Evolutionary conservation across 2,329 filamentous ascomycete genomes (phyloP), one percentile per base, ranked within the genome.

Genomic region (Exophiala sp.): DNA sequence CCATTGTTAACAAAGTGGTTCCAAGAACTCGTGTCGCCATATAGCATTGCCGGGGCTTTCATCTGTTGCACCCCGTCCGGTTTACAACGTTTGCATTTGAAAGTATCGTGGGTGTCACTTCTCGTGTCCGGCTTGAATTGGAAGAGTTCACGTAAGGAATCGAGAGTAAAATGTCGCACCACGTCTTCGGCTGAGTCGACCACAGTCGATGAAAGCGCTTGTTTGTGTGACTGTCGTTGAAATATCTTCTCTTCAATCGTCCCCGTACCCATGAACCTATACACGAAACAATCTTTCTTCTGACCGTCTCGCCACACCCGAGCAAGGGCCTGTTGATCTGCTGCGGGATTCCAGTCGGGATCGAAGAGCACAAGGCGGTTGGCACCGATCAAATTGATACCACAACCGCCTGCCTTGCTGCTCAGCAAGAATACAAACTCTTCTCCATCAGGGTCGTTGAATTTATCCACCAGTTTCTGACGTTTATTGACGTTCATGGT

Each of bases 231-330:
- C 65, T 98, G 93, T 8, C 94, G 85, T 68, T 98, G 93, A 72
- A 98, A 98, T 60, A 98, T 96, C 72, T 98, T 98, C 69, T 98
- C 93, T 65, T 98, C 93, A 55, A 98, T 98, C 0, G 90, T 96
- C 2, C 93, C 93, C 0, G 94, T 97, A 0, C 90, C 87, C 62
- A 98, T 98, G 71, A 98, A 98, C n/a, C 93, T 86, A 68, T 98
- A 98, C 13, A 98, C 93, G 62, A 98, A 98, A 64, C 93, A 98
- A 64, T 98, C 93, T 66, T 98, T 98, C 77, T 94, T 97, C 69
- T 98, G 93, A 0, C 93, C 93, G 62, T 98, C 93, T 75, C 93
- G 87, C 93, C 93, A 98, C 16, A 98, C 93, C 73, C 93, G 86
- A 29, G 93, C 93, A 23, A 98, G 78, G 2, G 93, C 93, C 71